Percentiles rank a stretch among this genome's conserved stretches.
These are phyloP conservation scores for Lablab purpureus DNA, from an alignment of 306 rosid species.

Conservation along the genomic window DNA sequence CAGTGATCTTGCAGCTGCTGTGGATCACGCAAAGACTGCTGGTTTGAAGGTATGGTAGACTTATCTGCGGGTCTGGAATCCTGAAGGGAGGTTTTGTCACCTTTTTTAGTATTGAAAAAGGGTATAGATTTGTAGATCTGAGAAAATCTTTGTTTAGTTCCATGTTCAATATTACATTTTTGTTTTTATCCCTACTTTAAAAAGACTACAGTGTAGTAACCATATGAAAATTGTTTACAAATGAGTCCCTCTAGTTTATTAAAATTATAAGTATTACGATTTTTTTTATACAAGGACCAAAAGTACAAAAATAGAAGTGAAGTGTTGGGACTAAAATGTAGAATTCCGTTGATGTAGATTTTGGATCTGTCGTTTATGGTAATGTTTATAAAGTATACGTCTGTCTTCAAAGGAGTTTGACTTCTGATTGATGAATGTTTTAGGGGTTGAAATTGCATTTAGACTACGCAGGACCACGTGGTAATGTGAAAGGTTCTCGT, in stretches of 20 bases:
- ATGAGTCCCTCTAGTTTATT: not conserved
- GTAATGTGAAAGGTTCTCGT: conserved; percentile 47
- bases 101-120: not conserved
- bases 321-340: not conserved
- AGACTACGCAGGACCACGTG: conserved; percentile 65
- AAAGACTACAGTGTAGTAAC: not conserved
- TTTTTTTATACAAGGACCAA: not conserved
- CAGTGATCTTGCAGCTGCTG: conserved; percentile 88
- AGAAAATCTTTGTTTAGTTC: conserved; percentile 19
- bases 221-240: not conserved
- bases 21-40: conserved; percentile 88
- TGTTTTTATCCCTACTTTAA: not conserved
- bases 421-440: conserved; percentile 39
- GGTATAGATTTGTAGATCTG: conserved; percentile 29
- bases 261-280: not conserved
- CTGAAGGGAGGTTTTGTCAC: not conserved
- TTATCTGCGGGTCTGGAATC: conserved; percentile 7
- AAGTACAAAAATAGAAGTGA: not conserved
- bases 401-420: conserved; percentile 36
- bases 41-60: conserved; percentile 85
- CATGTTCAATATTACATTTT: not conserved
- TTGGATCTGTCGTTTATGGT: not conserved
- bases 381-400: not conserved
- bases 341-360: not conserved
- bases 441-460: conserved; percentile 95